Base-by-base conservation (phyloP, 1,284 basidiomycete species). In the Cutaneotrichosporon spelunceum region DNA sequence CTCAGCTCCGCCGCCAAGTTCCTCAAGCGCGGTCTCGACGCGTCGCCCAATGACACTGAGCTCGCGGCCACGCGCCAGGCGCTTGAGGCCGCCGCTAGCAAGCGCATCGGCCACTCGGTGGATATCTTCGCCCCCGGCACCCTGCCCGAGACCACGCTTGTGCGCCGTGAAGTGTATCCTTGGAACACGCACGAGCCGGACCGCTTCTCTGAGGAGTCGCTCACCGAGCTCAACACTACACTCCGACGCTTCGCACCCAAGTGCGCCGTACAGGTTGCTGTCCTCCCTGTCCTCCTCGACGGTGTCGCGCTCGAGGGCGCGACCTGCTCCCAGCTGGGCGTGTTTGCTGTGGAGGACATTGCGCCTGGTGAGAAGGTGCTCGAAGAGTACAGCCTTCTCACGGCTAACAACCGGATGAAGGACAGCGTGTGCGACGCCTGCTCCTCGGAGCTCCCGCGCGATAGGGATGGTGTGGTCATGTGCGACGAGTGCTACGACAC, bases 391-490 rank as follows among this genome's bases (percentile, higher is more conserved):
- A 56, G 53, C 6, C 60, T 64, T 34, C 34, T 64, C 29, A 64
- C 63, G 9, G 63, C 63, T 19, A 61, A 60, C 36, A 64, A 58
- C 57, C 56, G 59, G 26, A 49, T 44, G 26, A 61, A 61, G 57
- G 60, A 56, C 39, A 47, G 26, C 16, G 59, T 64, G 42, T 64
- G 63, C 57, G 63, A 64, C n/a, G 63, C 63, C n/a, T 64, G 63
- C 49, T 36, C 30, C 16, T 24, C 42, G 33, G 59, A 64, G 27
- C 56, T 64, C 10, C 50, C 58, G 11, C 55, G 56, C 11, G 56
- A 56, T 23, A 27, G n/a, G 6, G 44, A 53, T n/a, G 26, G 33
- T n/a, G 45, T 56, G 2, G 44, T 60, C 23, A 56, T 48, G 27
- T 64, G 63, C 57, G 34, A 55, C 30, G 59, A 61, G 42, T 64